Evolutionary conservation across 2,329 filamentous ascomycete species (phyloP), one percentile per base, ranked within the genome.

Genomic region (Didymellaceae sp.): DNA sequence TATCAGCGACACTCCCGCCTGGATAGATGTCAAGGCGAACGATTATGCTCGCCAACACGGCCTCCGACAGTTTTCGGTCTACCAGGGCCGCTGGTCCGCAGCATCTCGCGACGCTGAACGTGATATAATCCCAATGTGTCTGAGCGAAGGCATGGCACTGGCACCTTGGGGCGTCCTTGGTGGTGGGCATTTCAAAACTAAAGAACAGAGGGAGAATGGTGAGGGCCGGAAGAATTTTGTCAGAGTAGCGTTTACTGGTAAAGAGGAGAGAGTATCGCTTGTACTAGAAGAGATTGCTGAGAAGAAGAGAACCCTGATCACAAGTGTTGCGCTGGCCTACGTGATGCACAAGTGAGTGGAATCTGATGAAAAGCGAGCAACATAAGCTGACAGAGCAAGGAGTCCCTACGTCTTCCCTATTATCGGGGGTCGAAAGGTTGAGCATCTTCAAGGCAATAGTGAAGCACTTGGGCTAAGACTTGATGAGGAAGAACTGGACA

Each of bases 391-490:
- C 16, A 13, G 84, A 1, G 13, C n/a, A 16, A 40, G 35, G 22
- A 33, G 16, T 13, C 82, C 86, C 0, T 83, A 89, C 62, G 85
- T 90, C 11, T 90, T 89, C 65, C 89, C 89, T 1, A 85, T 91
- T 33, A 77, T 90, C 4, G 88, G 88, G 6, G 86, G 86, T 0
- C 80, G 87, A 9, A 90, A 85, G 59, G 70, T 89, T 8, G 83
- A 86, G 35, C 87, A 91, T 65, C 74, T 92, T 33, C 82, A 86
- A 65, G 79, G 78, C 49, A 91, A 90, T 61, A 87, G 91, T 57
- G 82, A 86, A 63, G 86, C 86, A 0, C 76, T 92, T 28, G 78
- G 76, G 1, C 74, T 91, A 31, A 73, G 79, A 46, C 75, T 92
- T 25, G 80, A 75, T 0, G 67, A 77, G 0, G 79, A 86, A 47